Percentiles rank a stretch among this genome's conserved stretches.
Evolutionary conservation across 2,329 filamentous ascomycete species (phyloP).

Genomic region (Xylariomycetidae sp.): DNA sequence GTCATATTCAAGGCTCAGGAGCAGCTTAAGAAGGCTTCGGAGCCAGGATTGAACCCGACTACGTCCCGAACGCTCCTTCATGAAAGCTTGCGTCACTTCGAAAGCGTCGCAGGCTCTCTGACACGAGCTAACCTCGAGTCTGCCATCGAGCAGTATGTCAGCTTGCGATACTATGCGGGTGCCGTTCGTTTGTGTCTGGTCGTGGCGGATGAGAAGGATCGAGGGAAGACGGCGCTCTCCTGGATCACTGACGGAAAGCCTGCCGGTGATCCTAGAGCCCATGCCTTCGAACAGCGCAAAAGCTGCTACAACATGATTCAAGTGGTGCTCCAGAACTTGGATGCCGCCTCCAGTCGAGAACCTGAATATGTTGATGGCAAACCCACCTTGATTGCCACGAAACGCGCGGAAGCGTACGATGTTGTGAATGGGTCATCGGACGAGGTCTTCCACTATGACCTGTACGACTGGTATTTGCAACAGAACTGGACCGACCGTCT

Average conservation of each 20-base stretch:
- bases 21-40: constrained; percentile 80
- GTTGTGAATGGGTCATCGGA: constrained; percentile 85
- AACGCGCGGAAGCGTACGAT: constrained; percentile 80
- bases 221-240: constrained; percentile 74
- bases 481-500: constrained; percentile 82
- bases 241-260: constrained; percentile 86
- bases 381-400: constrained; percentile 67
- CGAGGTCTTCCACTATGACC: constrained; percentile 87
- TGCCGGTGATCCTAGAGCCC: constrained; percentile 60
- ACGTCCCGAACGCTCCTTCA: constrained; percentile 73
- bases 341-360: constrained; percentile 60
- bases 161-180: constrained; percentile 84
- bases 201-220: constrained; percentile 79
- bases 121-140: constrained; percentile 73
- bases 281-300: constrained; percentile 64
- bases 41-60: constrained; percentile 69
- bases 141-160: constrained; percentile 73
- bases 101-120: constrained; percentile 79
- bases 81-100: constrained; percentile 82
- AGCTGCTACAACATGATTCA: constrained; percentile 85
- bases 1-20: constrained; percentile 98
- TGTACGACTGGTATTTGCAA: constrained; percentile 96
- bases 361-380: constrained; percentile 74
- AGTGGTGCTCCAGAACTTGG: constrained; percentile 70
- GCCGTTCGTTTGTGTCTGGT: constrained; percentile 81